Evolutionary conservation across 1,284 basidiomycete species (phyloP), one percentile per base, ranked within the genome.

Genomic region (Ustilago xerochloae): DNA sequence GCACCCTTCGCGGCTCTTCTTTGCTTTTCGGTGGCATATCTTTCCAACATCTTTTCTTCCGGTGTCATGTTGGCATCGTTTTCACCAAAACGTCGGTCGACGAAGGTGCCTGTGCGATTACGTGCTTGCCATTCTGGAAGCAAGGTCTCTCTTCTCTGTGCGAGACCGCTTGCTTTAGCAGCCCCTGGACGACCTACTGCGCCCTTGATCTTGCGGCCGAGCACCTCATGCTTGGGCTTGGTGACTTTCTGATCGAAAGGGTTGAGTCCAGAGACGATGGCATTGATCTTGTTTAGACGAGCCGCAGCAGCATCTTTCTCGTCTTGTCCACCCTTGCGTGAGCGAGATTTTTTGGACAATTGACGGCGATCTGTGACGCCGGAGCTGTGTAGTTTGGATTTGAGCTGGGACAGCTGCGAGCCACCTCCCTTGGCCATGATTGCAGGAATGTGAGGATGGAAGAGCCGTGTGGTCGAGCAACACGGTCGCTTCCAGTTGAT

Each of bases 61-160:
- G 94, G 87, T 10, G 91, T 91, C 88, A 99, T 90, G 10, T 90
- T 89, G 2, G 94, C 90, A 78, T 99, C 91, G 79, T 92, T 91
- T 88, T 99, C 97, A 86, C 97, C 97, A 80, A 99, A 97, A 38
- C 97, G 91, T 58, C 93, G 89, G 85, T 99, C 97, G 56, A 96
- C 87, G 73, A 99, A 91, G 5, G 93, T 92, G 10, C 95, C 94
- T 13, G 91, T 90, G 75, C 91, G 91, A 71, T 91, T 89, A 54
- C 93, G 89, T 30, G 90, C 90, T 55, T 87, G 83, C 77, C 87
- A 87, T 86, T 98, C 94, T 56, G 94, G 94, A 45, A 98, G 86
- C 20, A 99, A 87, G 0, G 91, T 92, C 86, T 92, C 77, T 32
- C 78, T 63, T 29, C 83, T 69, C 88, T 93, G 90, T 78, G 96